Evolutionary conservation across 306 rosid species (phyloP), one percentile per base, ranked within the genome.

Genomic region (Cicer bijugum): DNA sequence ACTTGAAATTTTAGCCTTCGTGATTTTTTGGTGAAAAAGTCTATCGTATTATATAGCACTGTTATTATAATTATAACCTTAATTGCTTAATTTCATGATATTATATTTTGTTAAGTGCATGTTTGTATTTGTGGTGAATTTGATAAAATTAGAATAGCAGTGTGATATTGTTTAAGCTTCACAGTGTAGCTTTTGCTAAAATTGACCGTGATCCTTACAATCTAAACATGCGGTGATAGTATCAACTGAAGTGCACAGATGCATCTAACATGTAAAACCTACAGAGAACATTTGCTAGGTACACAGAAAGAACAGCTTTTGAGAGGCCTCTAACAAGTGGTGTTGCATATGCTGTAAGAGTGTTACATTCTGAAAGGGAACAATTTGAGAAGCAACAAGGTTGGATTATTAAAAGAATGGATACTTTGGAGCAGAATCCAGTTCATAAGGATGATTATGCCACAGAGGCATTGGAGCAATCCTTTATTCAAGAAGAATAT

Each of bases 291-390:
- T 94, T 94, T 84, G 97, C 99, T 2, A 85, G 85, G 82, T 94
- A 94, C 81, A 94, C 99, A 5, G 99, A 94, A 80, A 75, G 97
- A 74, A 94, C 99, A 48, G 92, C 97, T 75, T 94, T 94, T 80
- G 99, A 94, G 89, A 86, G 99, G 86, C 99, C 99, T 43, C 95
- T 94, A 52, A 94, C 97, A 9, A 88, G 97, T 81, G 99, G 99
- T 12, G 99, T 94, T 88, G 99, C 99, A 12, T 91, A 94, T 87
- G 99, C 97, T 47, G 97, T 91, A 44, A 87, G 97, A 83, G 99
- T 94, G 82, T 96, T 94, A 74, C 96, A 88, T 78, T 91, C 95
- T 16, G 97, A 94, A 72, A 89, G 94, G 85, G 97, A 91, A 69
- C 96, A 84, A 65, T 94, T 94, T 42, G 99, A 94, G 91, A 86